A percentile compares a stretch with the other conserved stretches of the same genome.
Evolutionary conservation across 1,284 basidiomycete genomes (phyloP).

Genomic region (Trichosporon faecale): DNA sequence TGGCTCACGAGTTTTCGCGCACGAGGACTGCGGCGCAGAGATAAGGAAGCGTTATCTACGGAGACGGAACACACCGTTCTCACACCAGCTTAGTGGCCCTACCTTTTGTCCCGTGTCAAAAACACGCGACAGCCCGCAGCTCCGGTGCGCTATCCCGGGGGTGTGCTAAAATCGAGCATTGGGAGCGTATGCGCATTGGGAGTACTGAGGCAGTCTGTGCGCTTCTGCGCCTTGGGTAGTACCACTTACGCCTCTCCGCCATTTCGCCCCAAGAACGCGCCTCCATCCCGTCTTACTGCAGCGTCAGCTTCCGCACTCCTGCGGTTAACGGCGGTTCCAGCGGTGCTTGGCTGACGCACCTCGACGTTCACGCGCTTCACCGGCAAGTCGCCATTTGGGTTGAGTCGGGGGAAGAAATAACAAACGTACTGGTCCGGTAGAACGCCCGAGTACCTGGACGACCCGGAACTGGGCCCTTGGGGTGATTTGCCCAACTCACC

Average conservation of each 20-base stretch:
- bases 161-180: background rate
- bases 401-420: constrained; percentile 1
- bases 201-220: too few relatives aligned
- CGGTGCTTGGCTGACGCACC: background rate
- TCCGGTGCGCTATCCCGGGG: background rate
- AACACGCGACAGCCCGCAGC: background rate
- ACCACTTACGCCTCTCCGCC: background rate
- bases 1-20: background rate
- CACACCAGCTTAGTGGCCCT: background rate
- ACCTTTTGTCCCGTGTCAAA: background rate
- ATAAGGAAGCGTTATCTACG: background rate
- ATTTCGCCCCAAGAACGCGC: background rate
- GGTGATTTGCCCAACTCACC: background rate
- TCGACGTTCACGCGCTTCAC: background rate
- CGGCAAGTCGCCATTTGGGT: background rate
- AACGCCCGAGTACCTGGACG: background rate
- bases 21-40: background rate
- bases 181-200: too few relatives aligned
- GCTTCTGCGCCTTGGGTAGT: background rate
- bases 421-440: background rate
- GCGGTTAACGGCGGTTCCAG: background rate
- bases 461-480: background rate
- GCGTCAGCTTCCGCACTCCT: background rate
- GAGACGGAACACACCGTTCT: background rate
- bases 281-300: background rate